Base-by-base conservation (phyloP, 805 yeast genomes). In the Starmera caribaea region DNA sequence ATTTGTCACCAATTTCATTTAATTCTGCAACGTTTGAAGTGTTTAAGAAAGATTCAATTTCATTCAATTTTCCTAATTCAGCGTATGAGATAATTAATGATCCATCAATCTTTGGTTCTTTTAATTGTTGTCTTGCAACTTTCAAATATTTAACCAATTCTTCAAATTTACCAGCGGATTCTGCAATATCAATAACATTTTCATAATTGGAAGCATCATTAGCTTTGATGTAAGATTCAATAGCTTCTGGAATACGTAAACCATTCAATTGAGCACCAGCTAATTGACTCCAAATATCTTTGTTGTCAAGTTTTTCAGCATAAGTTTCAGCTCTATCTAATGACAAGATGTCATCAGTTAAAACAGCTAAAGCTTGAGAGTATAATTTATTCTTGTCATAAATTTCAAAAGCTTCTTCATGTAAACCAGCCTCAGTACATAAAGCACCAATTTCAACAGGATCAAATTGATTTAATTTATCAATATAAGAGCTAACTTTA, bases 221-320 rank as follows among this genome's bases (percentile, higher is more conserved):
- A 33, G 97, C 96, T 54, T 78, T 83, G 54, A 89, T 83, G 59
- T 92, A 92, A 8, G 97, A 88, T 41, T 79, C 80, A 54, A 92
- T 83, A 28, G 97, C 87, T 54, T 90, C 97, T 37, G 87, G 80
- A 44, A 92, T 77, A 53, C 97, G 78, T 56, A 89, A 72, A 38
- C 97, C 98, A 53, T 87, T 86, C 56, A 92, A 73, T 66, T 92
- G 97, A 41, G 98, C 97, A 59, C 80, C 76, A 73, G 97, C 99
- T 42, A 92, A 74, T 61, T 87, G 94, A 54, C 85, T 81, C 97
- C 97, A 92, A 48, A 90, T 71, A 50, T 82, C 95, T 10, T 95
- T 77, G 29, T 74, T 70, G 54, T 89, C 89, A 47, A 86, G 69
- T 64, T 85, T 85, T 55, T 89, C 97, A 47, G 95, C 97, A 57